Base-by-base conservation (phyloP, 148 eudicot species). In the Amaranthus palmeri region DNA sequence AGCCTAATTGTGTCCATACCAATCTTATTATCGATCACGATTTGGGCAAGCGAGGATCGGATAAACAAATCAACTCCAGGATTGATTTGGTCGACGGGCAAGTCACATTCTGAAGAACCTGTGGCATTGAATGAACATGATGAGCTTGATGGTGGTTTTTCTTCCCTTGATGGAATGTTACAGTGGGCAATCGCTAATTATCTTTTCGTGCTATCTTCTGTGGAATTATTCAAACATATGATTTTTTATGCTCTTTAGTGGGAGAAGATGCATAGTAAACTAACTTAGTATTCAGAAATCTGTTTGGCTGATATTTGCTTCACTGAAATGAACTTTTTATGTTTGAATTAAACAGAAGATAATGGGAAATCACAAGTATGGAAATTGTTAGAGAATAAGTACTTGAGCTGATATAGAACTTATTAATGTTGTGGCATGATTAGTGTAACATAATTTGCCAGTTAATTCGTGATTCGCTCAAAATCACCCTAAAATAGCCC, bases 151-250 rank as follows among this genome's bases (percentile, higher is more conserved):
- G 96, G 96, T 8, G 96, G 98, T 18, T 93, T 93, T 74, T 87
- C 96, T 64, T 87, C 96, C 65, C 87, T 93, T n/a, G 98, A 93
- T 41, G 92, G 90, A 50, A 93, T 90, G 92, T 73, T 93, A 56
- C 96, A 93, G 78, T 93, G 98, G 98, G 93, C 96, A 41, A 90
- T 93, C 55, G 98, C 96, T 93, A 88, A 46, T 43, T 0, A 41
- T 61, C 56, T 57, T 52, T 73, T 47, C 40, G 13, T 57, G 44
- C 6, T 42, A 3, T 56, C 13, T 42, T 48, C 14, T 46, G 8
- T 57, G 61, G 67, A 42, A 41, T 56, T 58, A 15, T 70, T 64
- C 36, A 57, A 25, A 43, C 13, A 5, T 46, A 10, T 47, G 40
- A 3, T 41, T 62, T 51, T 14, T 42, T 12, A 3, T 1, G 7